Evolutionary conservation across 1,284 basidiomycete species (phyloP), one percentile per base, ranked within the genome.

Genomic region (Wallemia mellicola): DNA sequence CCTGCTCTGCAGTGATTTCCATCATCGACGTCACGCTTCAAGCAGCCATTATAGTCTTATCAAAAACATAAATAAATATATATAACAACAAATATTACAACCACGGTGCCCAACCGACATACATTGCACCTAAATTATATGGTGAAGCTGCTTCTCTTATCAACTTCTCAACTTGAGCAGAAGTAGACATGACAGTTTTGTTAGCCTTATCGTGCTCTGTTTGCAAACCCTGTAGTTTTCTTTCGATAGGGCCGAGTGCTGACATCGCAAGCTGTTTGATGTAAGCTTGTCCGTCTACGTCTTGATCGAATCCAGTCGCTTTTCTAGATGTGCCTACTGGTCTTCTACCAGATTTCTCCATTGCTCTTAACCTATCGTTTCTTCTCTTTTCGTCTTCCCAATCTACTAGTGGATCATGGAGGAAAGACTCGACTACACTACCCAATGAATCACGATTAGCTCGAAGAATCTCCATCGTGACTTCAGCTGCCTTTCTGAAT

Each of bases 401-500:
- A 70, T 99, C 94, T 27, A 92, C 83, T 1, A 99, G 75, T 1
- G 94, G 94, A 69, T 99, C 94, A 66, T 98, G 94, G 30, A 96
- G 81, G 70, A 98, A 98, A 0, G 94, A 86, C 67, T 98, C 92
- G 33, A 99, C 76, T 1, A 98, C 87, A 68, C 82, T 92, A 82
- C 94, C 92, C 62, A 99, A 73, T 59, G 84, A 84, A 69, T 96
- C 91, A 67, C 82, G 85, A 74, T 98, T 92, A 63, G 83, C 80
- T 27, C 88, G 79, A 28, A 99, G 75, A 28, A 96, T 75, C 61
- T 81, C 77, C 73, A 98, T 76, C 0, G 91, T 85, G 61, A 95
- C 80, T 71, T 98, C 92, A 64, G 86, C 89, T 0, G 89, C 81
- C 60, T 82, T 84, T 27, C 94, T 83, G 73, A 86, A 98, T 11